Evolutionary conservation across 148 eudicot genomes (phyloP), one percentile per base, ranked within the genome.

Genomic region (Amaranthus cruentus): DNA sequence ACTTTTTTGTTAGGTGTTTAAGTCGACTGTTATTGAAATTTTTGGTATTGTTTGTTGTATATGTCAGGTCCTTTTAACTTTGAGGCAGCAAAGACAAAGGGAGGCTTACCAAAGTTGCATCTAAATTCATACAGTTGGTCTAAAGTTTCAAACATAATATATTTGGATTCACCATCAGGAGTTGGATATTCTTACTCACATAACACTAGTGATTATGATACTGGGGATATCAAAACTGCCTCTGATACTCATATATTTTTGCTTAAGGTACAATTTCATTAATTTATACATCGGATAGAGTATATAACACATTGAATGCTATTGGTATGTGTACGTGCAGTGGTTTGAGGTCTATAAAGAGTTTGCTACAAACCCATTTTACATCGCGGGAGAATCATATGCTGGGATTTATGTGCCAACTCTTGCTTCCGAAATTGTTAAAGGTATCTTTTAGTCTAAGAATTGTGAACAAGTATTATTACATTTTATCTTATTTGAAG

Each of bases 341-440:
- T 95, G 99, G 99, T 92, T 95, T 54, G 86, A 78, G 63, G 73
- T 95, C 67, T 92, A 90, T 76, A 84, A 88, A 6, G 94, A 92
- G 78, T 95, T 78, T 82, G 87, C 79, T 44, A 70, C 81, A 11
- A 95, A 95, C 79, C 87, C 97, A 13, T 95, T 95, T 83, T 92
- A 80, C 76, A 88, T 95, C 58, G 47, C 88, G 50, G 99, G 99
- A 14, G 99, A 95, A 73, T 95, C 99, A 47, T 95, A 92, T 81
- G 99, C 99, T 77, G 99, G 99, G 78, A 73, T 95, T 14, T 95
- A 95, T 72, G 94, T 95, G 71, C 99, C 99, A 43, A 95, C 97
- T 62, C 91, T 95, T 78, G 81, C 97, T 70, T 76, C 72, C 77
- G 94, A 92, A 87, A 86, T 95, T 10, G 96, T 83, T 7, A 85